Base-by-base conservation (phyloP, 164 flowering plant species). In the Vitis rupestris region DNA sequence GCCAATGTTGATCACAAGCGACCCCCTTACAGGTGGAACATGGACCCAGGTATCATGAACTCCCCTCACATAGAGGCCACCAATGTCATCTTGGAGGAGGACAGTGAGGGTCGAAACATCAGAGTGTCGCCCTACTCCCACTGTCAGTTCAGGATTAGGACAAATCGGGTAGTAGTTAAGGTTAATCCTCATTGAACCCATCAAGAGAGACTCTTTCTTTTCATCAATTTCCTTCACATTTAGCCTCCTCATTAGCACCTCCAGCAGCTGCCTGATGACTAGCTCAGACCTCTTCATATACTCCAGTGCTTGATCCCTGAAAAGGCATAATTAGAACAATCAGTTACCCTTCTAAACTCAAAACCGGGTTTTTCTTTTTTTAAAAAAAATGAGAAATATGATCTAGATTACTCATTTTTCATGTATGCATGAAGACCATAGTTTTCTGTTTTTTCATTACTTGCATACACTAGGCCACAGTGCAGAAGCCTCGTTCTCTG, bases 141-240 rank as follows among this genome's bases (percentile, higher is more conserved):
- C 78, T 0, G 87, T 74, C 37, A 86, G 85, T 17, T 84, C 82
- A 8, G 87, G 89, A 58, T 82, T 82, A 0, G 90, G 90, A 62
- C 87, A 86, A n/a, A 27, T 75, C 5, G 90, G 90, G 47, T 86
- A 84, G 78, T 81, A 78, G 63, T 81, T 83, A 0, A 83, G 73
- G 80, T 80, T 78, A 27, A 78, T 68, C 52, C 75, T 63, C 23
- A 58, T 66, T 0, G 85, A 76, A 5, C 85, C 85, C 79, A 74
- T 83, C 1, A 86, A 57, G 1, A 77, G 30, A 3, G 71, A 62
- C 56, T 71, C 70, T 50, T 66, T 82, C 13, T 17, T 47, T 52
- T 73, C 68, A 29, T 82, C 81, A 8, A 81, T 68, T 15, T 76
- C 66, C 7, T 69, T 62, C 64, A 84, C 80, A 17, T 76, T 77